These are phyloP conservation scores for Dactylonectria macrodidyma DNA, from an alignment of 2,329 filamentous ascomycete genomes.

Conservation along the genomic window DNA sequence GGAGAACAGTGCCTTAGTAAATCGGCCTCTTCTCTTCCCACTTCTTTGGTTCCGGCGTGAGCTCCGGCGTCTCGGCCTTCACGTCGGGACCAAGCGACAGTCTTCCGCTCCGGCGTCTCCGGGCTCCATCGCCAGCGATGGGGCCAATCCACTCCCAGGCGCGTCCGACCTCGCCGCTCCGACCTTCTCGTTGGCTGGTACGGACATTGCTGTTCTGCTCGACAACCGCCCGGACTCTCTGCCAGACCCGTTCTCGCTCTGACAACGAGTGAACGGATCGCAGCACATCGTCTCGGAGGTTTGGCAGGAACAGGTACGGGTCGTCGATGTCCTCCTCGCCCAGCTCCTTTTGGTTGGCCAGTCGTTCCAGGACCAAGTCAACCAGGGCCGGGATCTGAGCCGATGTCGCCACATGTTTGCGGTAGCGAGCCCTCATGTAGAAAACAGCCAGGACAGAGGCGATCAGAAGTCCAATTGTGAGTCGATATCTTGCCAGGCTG, in stretches of 20 bases:
- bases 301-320: conserved; percentile 87
- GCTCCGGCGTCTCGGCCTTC: conserved; percentile 53
- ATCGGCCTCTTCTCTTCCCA: conserved; percentile 61
- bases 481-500: conserved; percentile 88
- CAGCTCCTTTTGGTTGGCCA: conserved; percentile 88
- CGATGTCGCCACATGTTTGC: conserved; percentile 74
- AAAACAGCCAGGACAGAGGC: conserved; percentile 63
- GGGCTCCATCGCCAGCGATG: conserved; percentile 59
- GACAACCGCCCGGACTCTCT: conserved; percentile 84
- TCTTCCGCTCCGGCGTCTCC: conserved; percentile 67
- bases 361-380: conserved; percentile 84
- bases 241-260: conserved; percentile 87
- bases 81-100: conserved; percentile 62
- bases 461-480: conserved; percentile 81
- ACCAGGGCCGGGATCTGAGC: conserved; percentile 87
- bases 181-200: conserved; percentile 77
- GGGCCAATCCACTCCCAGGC: conserved; percentile 81
- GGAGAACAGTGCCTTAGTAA: conserved; percentile 50
- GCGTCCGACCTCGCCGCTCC: conserved; percentile 75
- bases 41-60: conserved; percentile 51
- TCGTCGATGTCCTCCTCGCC: conserved; percentile 79
- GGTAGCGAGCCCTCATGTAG: conserved; percentile 77
- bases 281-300: conserved; percentile 92
- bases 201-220: conserved; percentile 96
- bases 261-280: conserved; percentile 83